Conservation (phyloP, 2,329 filamentous ascomycete species). For the Aureobasidium sp. region DNA sequence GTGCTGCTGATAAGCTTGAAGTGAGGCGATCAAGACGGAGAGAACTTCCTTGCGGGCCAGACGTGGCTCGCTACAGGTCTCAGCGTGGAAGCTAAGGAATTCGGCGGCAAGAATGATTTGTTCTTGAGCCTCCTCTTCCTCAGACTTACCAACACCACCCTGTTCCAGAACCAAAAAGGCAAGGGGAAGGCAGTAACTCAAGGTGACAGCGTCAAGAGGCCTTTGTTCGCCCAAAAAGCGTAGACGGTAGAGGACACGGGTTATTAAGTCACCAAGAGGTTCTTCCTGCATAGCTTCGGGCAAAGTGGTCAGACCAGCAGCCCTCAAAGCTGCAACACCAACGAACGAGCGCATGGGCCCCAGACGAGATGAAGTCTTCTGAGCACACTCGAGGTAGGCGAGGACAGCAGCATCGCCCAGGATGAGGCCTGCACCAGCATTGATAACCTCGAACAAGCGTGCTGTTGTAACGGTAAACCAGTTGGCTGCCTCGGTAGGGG, state of each 20-base stretch:
- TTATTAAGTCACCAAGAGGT: constrained; percentile 70
- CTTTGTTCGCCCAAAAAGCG: constrained; percentile 86
- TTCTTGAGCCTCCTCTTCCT: constrained; percentile 71
- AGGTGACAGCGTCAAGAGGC: constrained; percentile 80
- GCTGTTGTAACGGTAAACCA: constrained; percentile 83
- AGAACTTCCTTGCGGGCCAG: constrained; percentile 72
- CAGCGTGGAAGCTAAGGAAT: constrained; percentile 80
- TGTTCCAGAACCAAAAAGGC: constrained; percentile 69
- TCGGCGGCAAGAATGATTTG: constrained; percentile 86
- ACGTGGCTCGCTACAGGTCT: constrained; percentile 63
- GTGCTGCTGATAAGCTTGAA: constrained; percentile 85
- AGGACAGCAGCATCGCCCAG: constrained; percentile 70
- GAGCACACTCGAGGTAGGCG: constrained; percentile 71
- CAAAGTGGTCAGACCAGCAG: constrained; percentile 65
- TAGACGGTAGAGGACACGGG: constrained; percentile 80
- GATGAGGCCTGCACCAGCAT: constrained; percentile 71
- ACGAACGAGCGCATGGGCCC: constrained; percentile 73
- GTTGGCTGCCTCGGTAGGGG: constrained; percentile 76
- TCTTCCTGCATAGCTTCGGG: constrained; percentile 67
- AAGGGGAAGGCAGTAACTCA: constrained; percentile 81
- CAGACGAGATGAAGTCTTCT: constrained; percentile 64
- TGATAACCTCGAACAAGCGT: constrained; percentile 63
- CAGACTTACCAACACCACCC: constrained; percentile 63
- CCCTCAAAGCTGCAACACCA: constrained; percentile 76
- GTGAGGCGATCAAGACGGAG: constrained; percentile 62